A percentile compares a stretch with the other conserved stretches of the same genome.
Evolutionary conservation across 257 asterid species (phyloP).

Genomic region (Knoxia roxburghii): DNA sequence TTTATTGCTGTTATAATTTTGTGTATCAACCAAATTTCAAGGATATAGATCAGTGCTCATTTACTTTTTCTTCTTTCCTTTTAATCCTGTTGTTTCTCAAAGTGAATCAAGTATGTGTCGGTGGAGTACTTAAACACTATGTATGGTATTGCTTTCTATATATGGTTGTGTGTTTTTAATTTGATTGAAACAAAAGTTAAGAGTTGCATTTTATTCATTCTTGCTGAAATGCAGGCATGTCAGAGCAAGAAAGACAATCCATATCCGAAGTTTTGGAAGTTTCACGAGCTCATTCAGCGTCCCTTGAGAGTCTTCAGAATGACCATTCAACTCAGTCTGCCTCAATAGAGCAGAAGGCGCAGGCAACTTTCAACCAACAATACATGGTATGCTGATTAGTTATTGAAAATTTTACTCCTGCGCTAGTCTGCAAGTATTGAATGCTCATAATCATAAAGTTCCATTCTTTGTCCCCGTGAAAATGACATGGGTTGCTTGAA

Average conservation of each 20-base stretch:
- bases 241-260: slow-evolving; percentile 47
- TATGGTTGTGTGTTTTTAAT: not conserved
- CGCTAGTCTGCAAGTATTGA: not conserved
- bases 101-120: not conserved
- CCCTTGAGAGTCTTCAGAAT: slow-evolving; percentile 40
- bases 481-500: not conserved
- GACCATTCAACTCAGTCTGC: slow-evolving; percentile 53
- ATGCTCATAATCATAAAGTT: not conserved
- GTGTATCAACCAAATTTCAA: not conserved
- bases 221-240: slow-evolving; percentile 39
- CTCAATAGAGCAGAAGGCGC: slow-evolving; percentile 46
- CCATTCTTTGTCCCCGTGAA: not conserved
- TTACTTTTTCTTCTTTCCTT: not conserved
- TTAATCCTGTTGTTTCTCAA: not conserved
- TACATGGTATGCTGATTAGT: slow-evolving; percentile 44
- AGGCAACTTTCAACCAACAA: slow-evolving; percentile 48
- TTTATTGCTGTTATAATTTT: not conserved
- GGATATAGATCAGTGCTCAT: not conserved
- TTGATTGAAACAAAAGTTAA: not conserved
- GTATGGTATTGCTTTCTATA: not conserved
- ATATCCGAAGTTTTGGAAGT: slow-evolving; percentile 44
- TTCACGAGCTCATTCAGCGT: slow-evolving; percentile 47
- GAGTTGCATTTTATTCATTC: not conserved
- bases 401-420: not conserved
- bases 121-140: not conserved